Base-by-base conservation (phyloP, 805 yeast species). In the Soucietia sequanensis region DNA sequence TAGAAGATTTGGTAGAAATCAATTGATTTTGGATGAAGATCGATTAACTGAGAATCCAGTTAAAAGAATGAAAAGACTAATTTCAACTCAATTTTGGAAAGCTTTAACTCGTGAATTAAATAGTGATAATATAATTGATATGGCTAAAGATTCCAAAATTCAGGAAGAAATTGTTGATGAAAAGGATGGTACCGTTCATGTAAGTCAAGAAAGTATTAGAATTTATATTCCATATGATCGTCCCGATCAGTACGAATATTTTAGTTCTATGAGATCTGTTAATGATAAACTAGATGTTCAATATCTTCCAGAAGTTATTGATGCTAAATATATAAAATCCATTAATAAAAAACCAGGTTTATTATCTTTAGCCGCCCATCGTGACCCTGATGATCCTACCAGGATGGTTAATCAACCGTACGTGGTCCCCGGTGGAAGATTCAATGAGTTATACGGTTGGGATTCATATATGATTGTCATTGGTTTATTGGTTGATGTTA, bases 371-470 rank as follows among this genome's bases (percentile, higher is more conserved):
- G 95, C 91, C 1, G 76, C 85, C 69, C 72, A 71, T 41, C 73
- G 57, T 14, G 79, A 80, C 44, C 79, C 83, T 6, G 50, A 63
- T 3, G 76, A 79, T 37, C 75, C 76, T 26, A 55, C 53, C 12
- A 68, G 72, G 10, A 48, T 83, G 30, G 67, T 74, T 25, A 87
- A 89, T 14, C 80, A 75, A 50, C 96, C 95, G 0, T 91, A 91
- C 58, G 84, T 87, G 12, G 98, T 91, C 16, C 99, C 99, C 1
- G 99, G 99, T 12, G 98, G 99, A 15, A 70, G 99, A 44, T 91
- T 91, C 62, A 93, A 93, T 63, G 99, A 91, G 62, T 74, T 89
- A 39, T 91, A 93, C 53, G 99, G 98, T 11, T 91, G 99, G 99
- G 99, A 91, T 58, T 88, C 96, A 2, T 91, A 93, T 54, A 85